These are phyloP conservation scores for Coniella vitis DNA, from an alignment of 2,329 filamentous ascomycete species.

Conservation along the genomic window DNA sequence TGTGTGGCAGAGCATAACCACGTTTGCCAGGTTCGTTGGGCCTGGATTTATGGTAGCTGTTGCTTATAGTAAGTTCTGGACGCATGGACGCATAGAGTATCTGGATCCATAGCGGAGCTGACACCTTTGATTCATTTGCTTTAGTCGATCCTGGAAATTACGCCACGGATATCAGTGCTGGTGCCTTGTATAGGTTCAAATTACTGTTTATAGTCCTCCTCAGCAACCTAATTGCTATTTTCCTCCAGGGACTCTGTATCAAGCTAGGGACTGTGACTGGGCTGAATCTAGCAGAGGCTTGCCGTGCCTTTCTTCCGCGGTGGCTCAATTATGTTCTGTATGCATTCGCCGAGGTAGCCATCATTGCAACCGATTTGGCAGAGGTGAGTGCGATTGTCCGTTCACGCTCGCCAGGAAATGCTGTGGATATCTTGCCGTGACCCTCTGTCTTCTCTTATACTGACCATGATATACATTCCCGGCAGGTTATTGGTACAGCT, in stretches of 20 bases:
- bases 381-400: constrained; percentile 37
- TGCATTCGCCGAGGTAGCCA: constrained; percentile 56
- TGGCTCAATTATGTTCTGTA: constrained; percentile 61
- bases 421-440: background rate
- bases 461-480: background rate
- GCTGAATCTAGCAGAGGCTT: constrained; percentile 59
- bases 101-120: background rate
- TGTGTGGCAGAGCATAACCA: constrained; percentile 29
- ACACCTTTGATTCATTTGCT: background rate
- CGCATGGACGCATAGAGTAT: too few relatives aligned
- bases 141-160: constrained; percentile 61
- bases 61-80: constrained; percentile 42
- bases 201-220: constrained; percentile 63
- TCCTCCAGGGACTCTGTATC: constrained; percentile 61
- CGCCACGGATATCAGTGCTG: constrained; percentile 62
- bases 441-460: background rate
- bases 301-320: constrained; percentile 55
- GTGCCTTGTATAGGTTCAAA: constrained; percentile 57
- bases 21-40: constrained; percentile 53
- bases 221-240: constrained; percentile 65
- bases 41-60: constrained; percentile 61
- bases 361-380: constrained; percentile 66
- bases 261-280: constrained; percentile 65
- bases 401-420: too few relatives aligned
- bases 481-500: constrained; percentile 60